These are phyloP conservation scores for Niebla homalea DNA, from an alignment of 495 filamentous ascomycete genomes.

Conservation along the genomic window DNA sequence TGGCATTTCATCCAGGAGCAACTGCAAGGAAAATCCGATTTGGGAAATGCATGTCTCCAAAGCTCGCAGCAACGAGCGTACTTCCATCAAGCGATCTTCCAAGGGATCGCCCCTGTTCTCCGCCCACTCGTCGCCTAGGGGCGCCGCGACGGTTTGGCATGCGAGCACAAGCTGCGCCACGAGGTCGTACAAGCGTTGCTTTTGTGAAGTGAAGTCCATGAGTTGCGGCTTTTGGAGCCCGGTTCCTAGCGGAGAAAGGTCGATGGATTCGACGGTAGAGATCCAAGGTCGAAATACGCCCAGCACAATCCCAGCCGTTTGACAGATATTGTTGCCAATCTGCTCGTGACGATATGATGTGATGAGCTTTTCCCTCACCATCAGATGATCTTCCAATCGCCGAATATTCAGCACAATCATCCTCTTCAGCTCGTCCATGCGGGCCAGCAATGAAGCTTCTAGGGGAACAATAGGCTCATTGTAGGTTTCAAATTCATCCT, in stretches of 20 bases:
- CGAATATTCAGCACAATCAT: conserved; percentile 70
- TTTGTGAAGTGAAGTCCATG: conserved; percentile 75
- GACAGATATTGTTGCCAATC: conserved; percentile 62
- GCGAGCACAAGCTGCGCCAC: conserved; percentile 77
- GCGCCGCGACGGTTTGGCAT: conserved; percentile 77
- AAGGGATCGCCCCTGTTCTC: conserved; percentile 80
- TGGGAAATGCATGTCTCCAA: conserved; percentile 79
- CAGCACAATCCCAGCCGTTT: conserved; percentile 59
- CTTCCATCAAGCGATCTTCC: conserved; percentile 72
- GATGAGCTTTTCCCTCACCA: conserved; percentile 61
- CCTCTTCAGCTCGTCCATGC: conserved; percentile 69
- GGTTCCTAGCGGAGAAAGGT: conserved; percentile 60
- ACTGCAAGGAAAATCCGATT: conserved; percentile 72
- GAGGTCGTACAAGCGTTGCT: conserved; percentile 84
- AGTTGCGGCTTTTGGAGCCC: conserved; percentile 72
- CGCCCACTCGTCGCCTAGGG: conserved; percentile 89
- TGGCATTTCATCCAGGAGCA: conserved; percentile 69
- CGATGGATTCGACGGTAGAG: conserved; percentile 74
- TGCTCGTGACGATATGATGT: conserved; percentile 54
- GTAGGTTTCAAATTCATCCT: conserved; percentile 55
- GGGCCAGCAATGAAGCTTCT: conserved; percentile 63
- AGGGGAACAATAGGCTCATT: conserved; percentile 60
- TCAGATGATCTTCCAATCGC: conserved; percentile 72
- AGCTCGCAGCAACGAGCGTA: conserved; percentile 59
- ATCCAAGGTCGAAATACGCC: conserved; percentile 83